Base-by-base conservation (phyloP, 805 yeast species). In the Ogataea glucozyma region DNA sequence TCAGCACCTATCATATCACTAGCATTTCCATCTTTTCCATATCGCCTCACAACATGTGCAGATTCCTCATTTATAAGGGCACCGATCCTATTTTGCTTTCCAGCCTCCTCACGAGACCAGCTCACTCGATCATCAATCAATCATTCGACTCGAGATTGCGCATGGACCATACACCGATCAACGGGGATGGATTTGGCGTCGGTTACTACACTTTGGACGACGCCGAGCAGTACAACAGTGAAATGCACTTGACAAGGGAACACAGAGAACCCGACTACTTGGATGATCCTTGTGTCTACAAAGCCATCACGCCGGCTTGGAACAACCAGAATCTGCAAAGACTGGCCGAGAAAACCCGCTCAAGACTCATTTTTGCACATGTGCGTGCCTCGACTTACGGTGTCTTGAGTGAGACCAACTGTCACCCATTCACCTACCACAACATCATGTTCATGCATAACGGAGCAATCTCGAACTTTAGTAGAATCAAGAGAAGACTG, bases 291-390 rank as follows among this genome's bases (percentile, higher is more conserved):
- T 93, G 98, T 64, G 76, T 89, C 2, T 93, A 87, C 69, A 83
- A 88, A 54, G 98, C 98, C 10, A 93, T 90, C 36, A 93, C 99
- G 0, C 99, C 99, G 0, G 95, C 97, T 1, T 93, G 99, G 99
- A 93, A 93, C 67, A 93, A 93, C 64, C 79, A 86, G 57, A 93
- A 93, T 58, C 69, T 93, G 43, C 91, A 88, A 46, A 79, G 89
- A 26, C 69, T 93, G 22, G 87, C 97, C 0, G 88, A 81, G 57
- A 88, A 91, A 69, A 93, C 99, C 2, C 81, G 85, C 59, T 83
- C 95, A 1, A 72, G 75, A 39, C 67, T 90, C 38, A 88, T 91
- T 2, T 93, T 93, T 70, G 99, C 95, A 2, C 99, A 93, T 64
- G 97, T 93, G 1, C 66, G 99, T 48, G 98, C 99, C 0, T 86